Conservation (phyloP, 1,284 basidiomycete species). For the Retiboletus fuscus region DNA sequence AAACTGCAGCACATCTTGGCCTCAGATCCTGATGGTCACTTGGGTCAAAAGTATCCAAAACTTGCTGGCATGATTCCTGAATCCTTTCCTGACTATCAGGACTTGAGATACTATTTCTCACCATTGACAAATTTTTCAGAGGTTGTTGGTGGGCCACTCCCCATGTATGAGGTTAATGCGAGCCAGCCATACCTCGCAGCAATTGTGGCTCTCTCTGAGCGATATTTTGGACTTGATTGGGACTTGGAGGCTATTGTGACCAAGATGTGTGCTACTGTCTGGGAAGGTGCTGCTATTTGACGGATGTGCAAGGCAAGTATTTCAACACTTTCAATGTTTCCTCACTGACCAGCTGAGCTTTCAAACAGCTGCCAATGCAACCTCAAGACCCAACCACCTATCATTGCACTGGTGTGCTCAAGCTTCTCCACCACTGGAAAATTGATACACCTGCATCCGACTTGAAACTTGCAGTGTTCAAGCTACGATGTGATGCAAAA, state of each 20-base stretch:
- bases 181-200: neutral
- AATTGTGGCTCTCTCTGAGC: neutral
- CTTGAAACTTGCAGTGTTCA: too few relatives aligned
- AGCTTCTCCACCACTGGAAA: too few relatives aligned
- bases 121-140: neutral
- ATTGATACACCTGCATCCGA: too few relatives aligned
- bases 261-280: neutral
- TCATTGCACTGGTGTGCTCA: too few relatives aligned
- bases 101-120: neutral
- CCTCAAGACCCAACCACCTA: too few relatives aligned
- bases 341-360: too few relatives aligned
- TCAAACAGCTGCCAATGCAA: too few relatives aligned
- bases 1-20: neutral
- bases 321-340: too few relatives aligned
- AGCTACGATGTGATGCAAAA: too few relatives aligned
- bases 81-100: neutral
- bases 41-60: constrained; percentile 2
- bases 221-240: neutral
- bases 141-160: neutral
- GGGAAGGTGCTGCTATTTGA: neutral
- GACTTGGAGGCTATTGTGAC: neutral
- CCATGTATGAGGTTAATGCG: neutral
- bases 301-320: neutral
- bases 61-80: neutral
- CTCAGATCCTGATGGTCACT: neutral